Percentiles rank a stretch among this genome's conserved stretches.
phyloP scores from a whole-genome alignment of 2,329 filamentous ascomycete genomes.

The Botrytis fabae region DNA sequence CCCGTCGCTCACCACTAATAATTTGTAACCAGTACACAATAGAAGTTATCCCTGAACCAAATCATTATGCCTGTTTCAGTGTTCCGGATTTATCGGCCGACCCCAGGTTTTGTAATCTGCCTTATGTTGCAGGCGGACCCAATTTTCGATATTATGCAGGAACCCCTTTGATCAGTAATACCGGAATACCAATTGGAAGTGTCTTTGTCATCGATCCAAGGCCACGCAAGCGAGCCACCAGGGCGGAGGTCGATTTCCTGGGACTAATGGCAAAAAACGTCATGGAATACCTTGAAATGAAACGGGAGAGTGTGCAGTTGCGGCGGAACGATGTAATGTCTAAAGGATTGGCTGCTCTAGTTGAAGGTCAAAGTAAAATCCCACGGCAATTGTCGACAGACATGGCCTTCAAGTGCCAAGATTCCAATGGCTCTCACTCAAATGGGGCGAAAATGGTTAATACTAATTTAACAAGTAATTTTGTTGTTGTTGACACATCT shows the following conservation, averaged over 20 bases:
- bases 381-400: constrained; percentile 1
- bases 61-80: constrained; percentile 26
- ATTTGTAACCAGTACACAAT: constrained; percentile 23
- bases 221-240: constrained; percentile 48
- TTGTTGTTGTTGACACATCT: background rate
- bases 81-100: constrained; percentile 25
- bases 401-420: background rate
- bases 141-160: constrained; percentile 28
- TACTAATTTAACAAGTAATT: background rate
- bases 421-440: background rate
- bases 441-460: constrained; percentile 3
- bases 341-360: constrained; percentile 53
- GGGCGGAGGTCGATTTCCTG: constrained; percentile 52
- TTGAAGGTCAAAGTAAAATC: constrained; percentile 43
- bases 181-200: constrained; percentile 49
- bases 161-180: constrained; percentile 24
- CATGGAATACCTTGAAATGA: constrained; percentile 61
- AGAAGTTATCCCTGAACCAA: constrained; percentile 16
- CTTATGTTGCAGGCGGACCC: constrained; percentile 26
- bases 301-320: constrained; percentile 50
- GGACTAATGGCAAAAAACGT: constrained; percentile 55
- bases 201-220: constrained; percentile 58
- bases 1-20: background rate
- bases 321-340: constrained; percentile 53
- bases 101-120: constrained; percentile 24